Evolutionary conservation across 2,329 filamentous ascomycete genomes (phyloP).

Genomic region (Aspergillus persii): DNA sequence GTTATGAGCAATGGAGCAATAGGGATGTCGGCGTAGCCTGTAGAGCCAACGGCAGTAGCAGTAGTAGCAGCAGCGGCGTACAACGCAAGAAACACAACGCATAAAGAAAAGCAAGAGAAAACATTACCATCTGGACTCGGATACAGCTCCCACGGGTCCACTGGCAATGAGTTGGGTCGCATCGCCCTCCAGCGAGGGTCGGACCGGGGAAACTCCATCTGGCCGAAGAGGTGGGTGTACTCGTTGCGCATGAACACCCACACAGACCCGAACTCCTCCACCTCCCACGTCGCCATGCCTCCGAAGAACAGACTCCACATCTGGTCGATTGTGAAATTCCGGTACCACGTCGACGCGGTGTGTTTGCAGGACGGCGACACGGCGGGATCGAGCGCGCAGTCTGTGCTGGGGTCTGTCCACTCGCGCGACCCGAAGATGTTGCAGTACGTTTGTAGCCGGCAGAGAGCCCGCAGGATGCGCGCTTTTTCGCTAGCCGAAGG

Average conservation of each 20-base stretch:
- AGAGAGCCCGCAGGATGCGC: slow-evolving; percentile 15
- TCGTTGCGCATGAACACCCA: slow-evolving; percentile 13
- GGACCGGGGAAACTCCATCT: slow-evolving; percentile 14
- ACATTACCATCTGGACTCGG: slow-evolving; percentile 8
- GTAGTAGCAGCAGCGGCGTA: not conserved
- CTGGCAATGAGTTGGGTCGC: slow-evolving; percentile 8
- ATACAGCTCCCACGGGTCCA: slow-evolving; percentile 11
- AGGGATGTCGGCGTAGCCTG: too few species aligned
- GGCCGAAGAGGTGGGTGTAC: slow-evolving; percentile 11
- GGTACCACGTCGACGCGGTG: slow-evolving; percentile 14
- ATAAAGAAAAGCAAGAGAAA: not conserved
- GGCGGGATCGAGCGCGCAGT: not conserved
- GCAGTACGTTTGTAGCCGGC: slow-evolving; percentile 17
- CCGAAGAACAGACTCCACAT: slow-evolving; percentile 18
- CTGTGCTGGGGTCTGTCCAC: slow-evolving; percentile 7
- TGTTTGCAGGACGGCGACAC: not conserved
- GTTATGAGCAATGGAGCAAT: not conserved
- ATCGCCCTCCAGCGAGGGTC: slow-evolving; percentile 13
- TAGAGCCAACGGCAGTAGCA: not conserved
- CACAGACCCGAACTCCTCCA: slow-evolving; percentile 17
- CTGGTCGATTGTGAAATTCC: slow-evolving; percentile 13
- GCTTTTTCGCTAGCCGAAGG: slow-evolving; percentile 6
- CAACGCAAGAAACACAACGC: not conserved
- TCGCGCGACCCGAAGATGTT: slow-evolving; percentile 17
- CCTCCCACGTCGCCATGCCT: slow-evolving; percentile 15